Evolutionary conservation across 106 monocot genomes (phyloP), one percentile per base, ranked within the genome.

Genomic region (Alisma plantagoaquatica): DNA sequence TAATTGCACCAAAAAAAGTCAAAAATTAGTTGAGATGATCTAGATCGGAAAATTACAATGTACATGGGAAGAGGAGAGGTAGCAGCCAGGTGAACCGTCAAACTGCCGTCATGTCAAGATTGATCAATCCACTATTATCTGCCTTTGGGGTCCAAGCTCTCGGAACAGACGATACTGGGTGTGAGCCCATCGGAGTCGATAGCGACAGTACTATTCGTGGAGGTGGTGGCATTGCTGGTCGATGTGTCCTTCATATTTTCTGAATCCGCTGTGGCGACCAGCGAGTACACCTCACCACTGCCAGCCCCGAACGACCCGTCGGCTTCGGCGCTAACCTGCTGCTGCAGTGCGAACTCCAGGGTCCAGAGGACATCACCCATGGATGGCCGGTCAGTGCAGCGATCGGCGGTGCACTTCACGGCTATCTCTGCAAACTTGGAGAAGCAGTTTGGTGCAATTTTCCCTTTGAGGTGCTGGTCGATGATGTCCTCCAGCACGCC

Each of bases 141-240:
- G 2, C 81, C 81, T 35, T 72, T 69, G 1, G 75, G 75, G 49
- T 80, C 63, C 49, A 67, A 63, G 58, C 75, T 75, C 63, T 76
- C 68, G 7, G 76, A 76, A 55, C 75, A 81, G 17, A 81, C 76
- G 16, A 49, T 60, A 32, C 58, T 76, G 2, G 70, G 60, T 15
- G 62, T 74, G 27, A 77, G 43, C 51, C 64, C 65, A 7, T 66
- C 74, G 3, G 12, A 2, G 18, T 31, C 31, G 61, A 17, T 15
- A 49, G 20, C 10, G 8, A 20, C 35, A n/a, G 7, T 33, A 4
- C 33, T 16, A 10, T n/a, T n/a, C n/a, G 31, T 33, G 35, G 21
- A 24, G 15, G 35, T 27, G 30, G 38, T 52, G 51, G 16, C 19
- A 51, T 29, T 50, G n/a, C 44, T 14, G 3, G 6, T 42, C 12